Base-by-base conservation (phyloP, 2,329 filamentous ascomycete species). In the Didymellaceae sp. region DNA sequence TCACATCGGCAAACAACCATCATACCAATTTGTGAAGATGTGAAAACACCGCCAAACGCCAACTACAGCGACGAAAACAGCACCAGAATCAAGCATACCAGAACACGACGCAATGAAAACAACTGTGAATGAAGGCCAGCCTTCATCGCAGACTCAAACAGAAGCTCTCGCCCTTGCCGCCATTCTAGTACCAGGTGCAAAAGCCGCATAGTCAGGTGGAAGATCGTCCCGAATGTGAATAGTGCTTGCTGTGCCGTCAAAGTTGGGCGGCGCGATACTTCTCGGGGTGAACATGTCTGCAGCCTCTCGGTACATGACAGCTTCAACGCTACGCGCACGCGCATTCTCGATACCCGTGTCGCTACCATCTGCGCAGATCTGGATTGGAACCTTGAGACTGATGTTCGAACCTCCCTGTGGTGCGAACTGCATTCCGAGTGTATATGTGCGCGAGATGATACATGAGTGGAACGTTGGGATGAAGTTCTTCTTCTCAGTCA, bases 381-480 rank as follows among this genome's bases (percentile, higher is more conserved):
- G 78, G 2, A 80, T 53, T 0, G 78, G 78, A 1, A 80, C 60
- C 45, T 77, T 78, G 32, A 80, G 63, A 6, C 67, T 65, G 24
- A 79, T 45, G 1, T 46, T 59, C 0, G 63, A 57, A 20, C 67
- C 59, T 43, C 75, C 69, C 4, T 67, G 57, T 40, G 83, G 78
- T 3, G 80, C 78, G 17, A 90, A 70, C 11, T 77, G 75, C 48
- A 90, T 71, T 44, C 84, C 81, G 11, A 90, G 78, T 4, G 76
- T 70, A 67, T 90, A 90, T 14, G 78, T 74, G 43, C 87, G 79
- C n/a, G 83, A 84, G 34, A 85, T 74, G 44, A 89, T 79, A 67
- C 87, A 90, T 30, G 82, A 80, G 74, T 89, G 84, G 73, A 90
- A 90, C 2, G 86, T 86, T 1, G 87, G 87, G 16, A 87, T 74